These are phyloP conservation scores for Talaromyces islandicus DNA, from an alignment of 2,329 filamentous ascomycete species.

Conservation along the genomic window DNA sequence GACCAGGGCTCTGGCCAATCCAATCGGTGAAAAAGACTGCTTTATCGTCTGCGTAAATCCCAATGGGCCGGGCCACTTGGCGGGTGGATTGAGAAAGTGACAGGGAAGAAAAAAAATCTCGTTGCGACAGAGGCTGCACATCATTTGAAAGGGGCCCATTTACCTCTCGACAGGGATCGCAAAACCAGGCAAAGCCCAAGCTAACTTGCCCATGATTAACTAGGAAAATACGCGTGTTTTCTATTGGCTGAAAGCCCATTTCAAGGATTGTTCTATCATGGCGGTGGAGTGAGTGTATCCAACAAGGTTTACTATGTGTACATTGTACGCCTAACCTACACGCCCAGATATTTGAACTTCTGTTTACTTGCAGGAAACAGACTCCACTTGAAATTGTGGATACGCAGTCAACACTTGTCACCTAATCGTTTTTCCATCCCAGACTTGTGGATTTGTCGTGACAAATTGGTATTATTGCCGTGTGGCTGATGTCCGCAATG, in stretches of 20 bases:
- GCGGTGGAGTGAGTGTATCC: neutral
- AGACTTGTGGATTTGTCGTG: neutral
- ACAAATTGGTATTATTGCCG: neutral
- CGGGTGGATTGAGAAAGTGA: conserved; percentile 5
- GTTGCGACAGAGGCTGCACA: neutral
- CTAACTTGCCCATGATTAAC: neutral
- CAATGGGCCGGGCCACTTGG: neutral
- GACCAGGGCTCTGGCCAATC: neutral
- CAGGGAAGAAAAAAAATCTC: conserved; percentile 8
- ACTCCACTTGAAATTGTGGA: neutral
- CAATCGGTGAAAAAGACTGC: neutral
- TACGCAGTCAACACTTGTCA: neutral
- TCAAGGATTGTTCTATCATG: neutral
- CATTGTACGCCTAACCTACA: neutral
- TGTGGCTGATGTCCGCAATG: neutral
- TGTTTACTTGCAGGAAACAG: neutral
- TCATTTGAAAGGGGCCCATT: neutral
- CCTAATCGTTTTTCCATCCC: neutral
- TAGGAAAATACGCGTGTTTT: neutral
- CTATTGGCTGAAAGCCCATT: neutral
- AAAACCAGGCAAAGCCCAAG: neutral
- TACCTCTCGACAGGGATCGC: neutral
- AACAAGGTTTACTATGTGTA: neutral
- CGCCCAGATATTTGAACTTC: neutral
- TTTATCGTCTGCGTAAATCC: neutral